A percentile compares a stretch with the other conserved stretches of the same genome.
These are phyloP conservation scores for Bretschneidera sinensis DNA, from an alignment of 345 rosid genomes.

Conservation along the genomic window DNA sequence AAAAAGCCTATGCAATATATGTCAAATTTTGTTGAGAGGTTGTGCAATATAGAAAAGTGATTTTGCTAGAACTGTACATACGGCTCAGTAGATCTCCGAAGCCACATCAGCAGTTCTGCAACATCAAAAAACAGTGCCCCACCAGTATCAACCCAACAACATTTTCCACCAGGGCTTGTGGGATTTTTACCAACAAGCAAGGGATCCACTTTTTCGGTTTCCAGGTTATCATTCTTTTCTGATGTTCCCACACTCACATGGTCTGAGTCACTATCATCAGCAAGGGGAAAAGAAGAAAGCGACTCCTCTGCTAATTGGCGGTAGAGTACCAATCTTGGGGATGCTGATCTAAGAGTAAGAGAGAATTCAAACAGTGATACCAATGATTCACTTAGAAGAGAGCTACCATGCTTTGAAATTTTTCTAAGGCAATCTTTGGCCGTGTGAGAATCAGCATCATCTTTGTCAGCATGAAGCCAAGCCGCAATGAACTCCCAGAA, in stretches of 20 bases:
- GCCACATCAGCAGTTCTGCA: constrained; percentile 62
- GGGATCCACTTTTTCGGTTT: constrained; percentile 31
- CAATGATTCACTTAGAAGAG: constrained; percentile 50
- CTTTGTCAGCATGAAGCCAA: constrained; percentile 55
- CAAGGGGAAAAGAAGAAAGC: constrained; percentile 76
- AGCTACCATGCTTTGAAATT: constrained; percentile 45
- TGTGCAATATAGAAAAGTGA: neutral
- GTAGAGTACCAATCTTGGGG: constrained; percentile 84
- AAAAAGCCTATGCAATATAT: neutral
- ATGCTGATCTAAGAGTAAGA: constrained; percentile 76
- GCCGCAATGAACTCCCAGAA: constrained; percentile 81
- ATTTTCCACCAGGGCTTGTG: constrained; percentile 48
- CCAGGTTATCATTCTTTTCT: constrained; percentile 23
- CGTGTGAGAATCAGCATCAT: constrained; percentile 42
- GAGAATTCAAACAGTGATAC: constrained; percentile 78
- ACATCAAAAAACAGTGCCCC: constrained; percentile 66
- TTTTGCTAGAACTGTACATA: constrained; percentile 28
- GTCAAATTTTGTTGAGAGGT: no score
- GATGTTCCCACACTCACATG: constrained; percentile 14
- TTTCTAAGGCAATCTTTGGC: constrained; percentile 74
- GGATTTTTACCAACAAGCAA: constrained; percentile 55
- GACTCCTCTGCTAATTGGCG: constrained; percentile 93
- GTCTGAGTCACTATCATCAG: constrained; percentile 41
- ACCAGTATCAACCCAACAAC: constrained; percentile 97
- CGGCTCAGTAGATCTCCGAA: constrained; percentile 38